Evolutionary conservation across 768 basidiomycete genomes (phyloP).

Genomic region (Erythrobasidium yunnanense): DNA sequence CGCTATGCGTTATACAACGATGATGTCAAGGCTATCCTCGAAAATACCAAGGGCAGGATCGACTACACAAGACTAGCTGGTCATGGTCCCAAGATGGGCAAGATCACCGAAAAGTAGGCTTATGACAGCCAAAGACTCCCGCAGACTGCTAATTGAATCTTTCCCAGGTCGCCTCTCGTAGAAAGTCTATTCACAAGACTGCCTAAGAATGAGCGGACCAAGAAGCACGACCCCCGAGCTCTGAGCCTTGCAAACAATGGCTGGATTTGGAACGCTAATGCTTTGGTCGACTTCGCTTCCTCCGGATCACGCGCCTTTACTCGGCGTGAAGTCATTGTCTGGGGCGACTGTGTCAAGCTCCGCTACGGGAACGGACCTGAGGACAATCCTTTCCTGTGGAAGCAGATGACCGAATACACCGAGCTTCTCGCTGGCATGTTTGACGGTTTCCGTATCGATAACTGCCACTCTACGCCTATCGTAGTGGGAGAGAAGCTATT

Average conservation of each 20-base stretch:
- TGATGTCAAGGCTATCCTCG: slow-evolving; percentile 63
- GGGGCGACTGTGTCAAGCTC: slow-evolving; percentile 96
- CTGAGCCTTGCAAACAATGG: slow-evolving; percentile 94
- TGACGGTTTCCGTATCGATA: slow-evolving; percentile 95
- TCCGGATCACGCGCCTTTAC: slow-evolving; percentile 87
- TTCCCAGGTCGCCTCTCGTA: slow-evolving; percentile 69
- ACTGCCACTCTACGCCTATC: slow-evolving; percentile 93
- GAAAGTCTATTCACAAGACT: slow-evolving; percentile 89
- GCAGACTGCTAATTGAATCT: too few species aligned
- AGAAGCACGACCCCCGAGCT: slow-evolving; percentile 47
- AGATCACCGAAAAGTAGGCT: slow-evolving; percentile 59
- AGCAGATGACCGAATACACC: slow-evolving; percentile 77
- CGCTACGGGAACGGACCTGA: slow-evolving; percentile 72
- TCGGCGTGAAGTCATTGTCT: slow-evolving; percentile 89
- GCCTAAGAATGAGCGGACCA: slow-evolving; percentile 44
- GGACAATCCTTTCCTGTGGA: slow-evolving; percentile 90
- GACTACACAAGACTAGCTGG: slow-evolving; percentile 70
- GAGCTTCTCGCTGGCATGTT: slow-evolving; percentile 66
- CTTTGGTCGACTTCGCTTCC: slow-evolving; percentile 84
- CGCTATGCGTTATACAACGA: slow-evolving; percentile 66
- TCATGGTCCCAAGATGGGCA: slow-evolving; percentile 71
- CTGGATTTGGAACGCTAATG: slow-evolving; percentile 97
- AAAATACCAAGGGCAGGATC: slow-evolving; percentile 62
- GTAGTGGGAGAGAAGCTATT: slow-evolving; percentile 92
- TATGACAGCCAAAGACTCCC: too few species aligned